Conservation (phyloP, 2,329 filamentous ascomycete species). For the Neofusicoccum sp. region DNA sequence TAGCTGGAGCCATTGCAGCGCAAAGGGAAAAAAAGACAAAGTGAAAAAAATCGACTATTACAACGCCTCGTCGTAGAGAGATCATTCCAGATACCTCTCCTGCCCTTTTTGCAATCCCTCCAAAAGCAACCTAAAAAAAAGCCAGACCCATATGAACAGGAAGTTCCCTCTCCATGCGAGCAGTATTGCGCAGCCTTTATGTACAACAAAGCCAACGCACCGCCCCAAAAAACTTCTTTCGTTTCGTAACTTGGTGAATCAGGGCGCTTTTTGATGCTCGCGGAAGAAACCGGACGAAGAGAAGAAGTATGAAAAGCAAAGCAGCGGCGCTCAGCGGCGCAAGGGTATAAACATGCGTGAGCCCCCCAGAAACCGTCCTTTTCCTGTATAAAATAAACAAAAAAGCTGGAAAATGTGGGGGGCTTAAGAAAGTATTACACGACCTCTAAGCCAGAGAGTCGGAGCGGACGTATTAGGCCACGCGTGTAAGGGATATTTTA, state of each 20-base stretch:
- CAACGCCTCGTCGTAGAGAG: slow-evolving; percentile 1
- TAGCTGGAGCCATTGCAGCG: neutral
- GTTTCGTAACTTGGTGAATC: neutral
- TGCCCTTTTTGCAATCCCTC: neutral
- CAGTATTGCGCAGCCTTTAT: slow-evolving; percentile 14
- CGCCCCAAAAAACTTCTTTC: neutral
- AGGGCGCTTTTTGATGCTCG: slow-evolving; percentile 14
- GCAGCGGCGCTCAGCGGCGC: slow-evolving; percentile 18
- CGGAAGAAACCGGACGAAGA: slow-evolving; percentile 4
- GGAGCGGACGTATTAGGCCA: slow-evolving; percentile 19
- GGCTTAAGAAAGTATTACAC: slow-evolving; percentile 15
- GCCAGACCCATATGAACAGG: slow-evolving; percentile 7
- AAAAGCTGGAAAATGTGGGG: slow-evolving; percentile 1
- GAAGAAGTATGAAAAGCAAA: neutral
- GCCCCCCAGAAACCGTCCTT: slow-evolving; percentile 13
- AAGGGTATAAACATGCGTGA: slow-evolving; percentile 20
- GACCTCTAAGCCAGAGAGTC: slow-evolving; percentile 14
- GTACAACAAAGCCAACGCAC: slow-evolving; percentile 7
- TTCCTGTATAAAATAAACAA: slow-evolving; percentile 13
- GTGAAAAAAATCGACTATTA: slow-evolving; percentile 4
- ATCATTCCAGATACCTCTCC: slow-evolving; percentile 8
- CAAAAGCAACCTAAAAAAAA: neutral
- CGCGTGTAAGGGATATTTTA: slow-evolving; percentile 17
- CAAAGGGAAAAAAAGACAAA: neutral
- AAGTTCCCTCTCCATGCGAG: slow-evolving; percentile 3